A percentile compares a stretch with the other conserved stretches of the same genome.
phyloP scores from a whole-genome alignment of 2,329 filamentous ascomycete species.

The Arthroderma sp. region DNA sequence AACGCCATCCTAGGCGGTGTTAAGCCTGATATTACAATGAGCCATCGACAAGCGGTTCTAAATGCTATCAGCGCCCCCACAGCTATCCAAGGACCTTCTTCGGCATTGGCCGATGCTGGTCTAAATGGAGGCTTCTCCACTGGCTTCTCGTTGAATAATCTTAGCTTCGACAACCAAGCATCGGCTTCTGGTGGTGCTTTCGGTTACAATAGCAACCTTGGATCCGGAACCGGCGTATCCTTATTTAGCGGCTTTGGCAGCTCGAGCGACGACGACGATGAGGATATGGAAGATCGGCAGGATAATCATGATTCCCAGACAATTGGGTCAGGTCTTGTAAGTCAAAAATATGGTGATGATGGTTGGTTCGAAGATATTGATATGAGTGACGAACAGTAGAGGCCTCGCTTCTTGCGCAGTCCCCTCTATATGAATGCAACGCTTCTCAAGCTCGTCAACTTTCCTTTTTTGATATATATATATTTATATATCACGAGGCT shows the following conservation, averaged over 20 bases:
- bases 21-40: slow-evolving; percentile 77
- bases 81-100: slow-evolving; percentile 46
- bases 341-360: slow-evolving; percentile 56
- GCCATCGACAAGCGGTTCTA: slow-evolving; percentile 57
- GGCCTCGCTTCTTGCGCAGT: not conserved
- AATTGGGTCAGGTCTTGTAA: slow-evolving; percentile 32
- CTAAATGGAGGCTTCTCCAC: slow-evolving; percentile 52
- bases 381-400: slow-evolving; percentile 45
- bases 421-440: not conserved
- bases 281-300: slow-evolving; percentile 59
- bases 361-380: slow-evolving; percentile 49
- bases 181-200: slow-evolving; percentile 60
- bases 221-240: slow-evolving; percentile 48
- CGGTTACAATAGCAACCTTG: slow-evolving; percentile 37
- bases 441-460: not conserved
- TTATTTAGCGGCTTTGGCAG: slow-evolving; percentile 85
- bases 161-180: slow-evolving; percentile 56
- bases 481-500: not conserved
- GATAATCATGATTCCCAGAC: slow-evolving; percentile 51
- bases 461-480: slow-evolving; percentile 13
- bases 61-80: slow-evolving; percentile 47
- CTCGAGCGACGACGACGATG: slow-evolving; percentile 90
- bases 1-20: slow-evolving; percentile 97
- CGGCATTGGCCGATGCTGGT: slow-evolving; percentile 66
- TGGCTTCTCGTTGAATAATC: slow-evolving; percentile 36